Evolutionary conservation across 352 stramenopile species (phyloP).

Genomic region (Thraustotheca clavata): DNA sequence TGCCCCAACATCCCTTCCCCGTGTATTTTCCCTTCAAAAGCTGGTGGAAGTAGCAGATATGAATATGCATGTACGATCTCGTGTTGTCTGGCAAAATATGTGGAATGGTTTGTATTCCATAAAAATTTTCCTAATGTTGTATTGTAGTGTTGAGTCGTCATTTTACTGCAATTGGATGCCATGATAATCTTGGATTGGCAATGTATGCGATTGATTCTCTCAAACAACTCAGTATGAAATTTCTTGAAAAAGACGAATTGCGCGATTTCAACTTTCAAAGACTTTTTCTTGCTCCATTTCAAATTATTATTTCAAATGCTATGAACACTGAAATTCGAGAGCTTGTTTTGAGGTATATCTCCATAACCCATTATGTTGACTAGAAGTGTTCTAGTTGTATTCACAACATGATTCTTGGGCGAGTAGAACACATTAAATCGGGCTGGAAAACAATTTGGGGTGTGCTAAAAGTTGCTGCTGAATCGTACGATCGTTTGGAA

Average conservation of each 20-base stretch:
- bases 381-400: constrained; percentile 38
- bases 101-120: constrained; percentile 61
- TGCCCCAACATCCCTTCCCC: constrained; percentile 39
- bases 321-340: constrained; percentile 80
- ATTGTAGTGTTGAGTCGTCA: constrained; percentile 89
- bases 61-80: constrained; percentile 96
- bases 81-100: constrained; percentile 97
- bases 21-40: constrained; percentile 98
- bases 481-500: constrained; percentile 62
- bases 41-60: constrained; percentile 99
- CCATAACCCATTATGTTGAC: neutral
- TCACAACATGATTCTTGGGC: constrained; percentile 88
- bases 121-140: neutral
- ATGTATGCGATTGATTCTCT: constrained; percentile 99
- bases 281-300: constrained; percentile 97
- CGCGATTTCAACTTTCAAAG: constrained; percentile 99
- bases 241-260: constrained; percentile 97
- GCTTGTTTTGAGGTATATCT: constrained; percentile 66
- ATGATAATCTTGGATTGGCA: constrained; percentile 94
- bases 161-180: constrained; percentile 95
- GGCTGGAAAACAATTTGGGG: constrained; percentile 93
- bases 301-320: constrained; percentile 87
- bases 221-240: constrained; percentile 99
- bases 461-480: constrained; percentile 83
- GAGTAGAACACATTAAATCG: constrained; percentile 82